Base-by-base conservation (phyloP, 176 grass and related monocot genomes). In the Calamus simplicifolius region DNA sequence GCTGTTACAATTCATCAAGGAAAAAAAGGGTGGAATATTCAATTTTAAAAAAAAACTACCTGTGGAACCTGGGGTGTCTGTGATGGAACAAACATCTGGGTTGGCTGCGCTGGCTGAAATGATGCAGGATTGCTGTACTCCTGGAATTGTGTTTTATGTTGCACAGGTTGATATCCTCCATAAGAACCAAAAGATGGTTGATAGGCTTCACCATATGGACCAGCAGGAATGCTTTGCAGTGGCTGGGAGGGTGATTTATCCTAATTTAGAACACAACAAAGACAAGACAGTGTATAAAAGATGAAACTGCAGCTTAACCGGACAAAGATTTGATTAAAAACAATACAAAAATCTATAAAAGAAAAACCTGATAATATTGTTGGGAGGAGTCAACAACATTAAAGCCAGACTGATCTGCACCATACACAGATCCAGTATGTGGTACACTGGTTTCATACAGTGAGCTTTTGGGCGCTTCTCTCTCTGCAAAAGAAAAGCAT, bases 31-130 rank as follows among this genome's bases (percentile, higher is more conserved):
- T 23, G 21, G 13, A 60, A 51, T 35, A 18, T 25, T 56, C 57
- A 21, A 67, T 16, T 6, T 77, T 52, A 57, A 53, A 43, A 23
- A 69, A 23, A 51, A 56, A 67, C 69, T 85, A 91, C 92, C 92
- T 92, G 84, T 52, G 72, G n/a, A 64, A 17, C 60, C 13, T 15
- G 68, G 4, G 66, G 76, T 57, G 67, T 29, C 50, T 62, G 86
- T 4, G 53, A 7, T 49, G 93, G 88, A 59, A 98, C 70, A 88
- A 98, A 98, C 93, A 92, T 97, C 7, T 89, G 73, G 51, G 68
- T 14, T 61, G 51, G 16, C 3, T 64, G 56, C 56, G 8, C 52
- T 73, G 78, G 81, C 79, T 91, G 87, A 73, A 88, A 85, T 54
- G 68, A 16, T 12, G 61, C 62, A n/a, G 87, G 1, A n/a, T 72